Evolutionary conservation across 768 basidiomycete species (phyloP), one percentile per base, ranked within the genome.

Genomic region (Naganishia onofrii): DNA sequence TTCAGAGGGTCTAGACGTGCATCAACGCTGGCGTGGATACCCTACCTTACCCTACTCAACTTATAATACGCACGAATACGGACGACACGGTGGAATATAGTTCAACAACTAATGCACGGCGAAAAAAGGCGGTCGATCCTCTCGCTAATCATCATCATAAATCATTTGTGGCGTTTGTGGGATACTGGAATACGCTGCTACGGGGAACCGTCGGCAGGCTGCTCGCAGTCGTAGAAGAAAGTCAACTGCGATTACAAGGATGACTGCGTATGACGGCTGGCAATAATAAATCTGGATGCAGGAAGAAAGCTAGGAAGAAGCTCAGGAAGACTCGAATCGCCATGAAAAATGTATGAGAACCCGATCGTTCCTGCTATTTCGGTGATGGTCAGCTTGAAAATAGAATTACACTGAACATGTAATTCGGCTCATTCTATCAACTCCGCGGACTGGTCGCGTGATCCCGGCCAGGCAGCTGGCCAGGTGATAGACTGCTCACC

Each of bases 311-410:
- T 42, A 36, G 12, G 42, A 42, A 8, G 7, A 2, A 15, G 9
- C 5, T 10, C 13, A 42, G 7, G 42, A 12, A 36, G 36, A 6
- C 15, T 42, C 42, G 42, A 15, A 42, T 42, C 42, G 42, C 13
- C 42, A n/a, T 15, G 15, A 17, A 42, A 42, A 42, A 42, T 42
- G 42, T 36, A 42, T 15, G 15, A 42, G n/a, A 42, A 42, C 42
- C 42, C 48, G 48, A 51, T 51, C 48, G 48, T 51, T 23, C 21
- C n/a, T 51, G 15, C 48, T 51, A 51, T 51, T 51, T 51, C 48
- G n/a, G n/a, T 26, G 48, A 51, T 51, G 15, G 48, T 51, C 48
- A 51, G 3, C 48, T 51, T 23, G n/a, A n/a, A 51, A 51, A 8
- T 42, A 42, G 42, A 42, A 42, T 42, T 42, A 42, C 42, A 42